Evolutionary conservation across 2,329 filamentous ascomycete species (phyloP).

Genomic region (Penicillium sp.): DNA sequence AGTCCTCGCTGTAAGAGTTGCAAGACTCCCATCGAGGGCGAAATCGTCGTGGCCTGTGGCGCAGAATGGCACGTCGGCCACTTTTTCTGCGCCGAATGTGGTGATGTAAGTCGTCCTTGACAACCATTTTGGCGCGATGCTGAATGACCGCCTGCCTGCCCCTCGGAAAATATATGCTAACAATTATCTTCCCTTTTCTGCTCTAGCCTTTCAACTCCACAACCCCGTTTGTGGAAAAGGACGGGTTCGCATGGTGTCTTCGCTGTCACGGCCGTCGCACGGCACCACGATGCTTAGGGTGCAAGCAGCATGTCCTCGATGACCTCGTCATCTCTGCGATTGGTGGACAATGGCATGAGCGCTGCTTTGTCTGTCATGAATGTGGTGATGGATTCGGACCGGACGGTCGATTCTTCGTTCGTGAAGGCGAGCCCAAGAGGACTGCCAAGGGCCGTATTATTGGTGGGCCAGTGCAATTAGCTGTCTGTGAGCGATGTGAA

Average conservation of each 20-base stretch:
- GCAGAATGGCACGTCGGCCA: slow-evolving; percentile 96
- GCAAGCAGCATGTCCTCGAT: slow-evolving; percentile 76
- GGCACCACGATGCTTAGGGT: slow-evolving; percentile 81
- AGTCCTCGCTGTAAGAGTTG: slow-evolving; percentile 92
- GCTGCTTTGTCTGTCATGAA: slow-evolving; percentile 79
- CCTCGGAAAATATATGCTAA: slow-evolving; percentile 6
- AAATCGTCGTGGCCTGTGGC: slow-evolving; percentile 88
- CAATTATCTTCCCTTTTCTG: neutral
- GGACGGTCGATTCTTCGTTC: slow-evolving; percentile 58
- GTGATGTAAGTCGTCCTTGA: slow-evolving; percentile 53
- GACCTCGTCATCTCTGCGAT: slow-evolving; percentile 85
- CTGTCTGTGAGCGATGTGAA: slow-evolving; percentile 59
- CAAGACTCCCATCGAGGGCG: slow-evolving; percentile 91
- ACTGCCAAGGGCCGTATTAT: slow-evolving; percentile 44
- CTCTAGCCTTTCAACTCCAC: slow-evolving; percentile 51
- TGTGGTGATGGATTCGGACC: slow-evolving; percentile 54
- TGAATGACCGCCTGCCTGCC: too few relatives aligned
- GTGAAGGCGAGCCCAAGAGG: slow-evolving; percentile 46
- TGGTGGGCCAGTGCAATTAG: slow-evolving; percentile 48
- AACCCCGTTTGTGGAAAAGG: slow-evolving; percentile 90
- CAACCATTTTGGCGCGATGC: neutral
- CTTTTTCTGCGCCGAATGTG: slow-evolving; percentile 98
- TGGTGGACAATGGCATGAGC: slow-evolving; percentile 86
- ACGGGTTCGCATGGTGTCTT: slow-evolving; percentile 96
- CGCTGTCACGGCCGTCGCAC: slow-evolving; percentile 87